Base-by-base conservation (phyloP, 1,139 yeast species). In the Saccharomyces hybrid region DNA sequence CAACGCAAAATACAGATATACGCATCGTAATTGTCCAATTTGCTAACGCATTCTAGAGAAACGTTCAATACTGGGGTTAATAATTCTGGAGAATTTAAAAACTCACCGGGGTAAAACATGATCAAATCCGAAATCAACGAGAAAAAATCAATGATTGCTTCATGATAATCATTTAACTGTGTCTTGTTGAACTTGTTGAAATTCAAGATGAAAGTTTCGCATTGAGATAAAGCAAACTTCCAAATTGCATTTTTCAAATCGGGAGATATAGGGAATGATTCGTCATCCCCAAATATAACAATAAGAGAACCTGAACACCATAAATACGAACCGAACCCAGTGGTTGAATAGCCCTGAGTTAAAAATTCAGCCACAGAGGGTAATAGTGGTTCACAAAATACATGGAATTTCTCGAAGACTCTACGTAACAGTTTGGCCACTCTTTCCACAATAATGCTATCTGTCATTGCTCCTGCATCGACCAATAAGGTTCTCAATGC, bases 221-320 rank as follows among this genome's bases (percentile, higher is more conserved):
- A 72, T 60, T 79, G 83, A 28, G 75, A 73, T 51, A 73, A 67
- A 9, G 79, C 74, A 64, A 79, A 81, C 52, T 73, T 70, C 83
- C 84, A 80, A 27, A 80, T 76, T 3, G 80, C 74, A 13, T 69
- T 70, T 54, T 73, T 73, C 25, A 71, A 58, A 28, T 68, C 64
- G 2, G 62, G 62, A 3, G 70, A 57, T 3, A 69, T 61, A 3
- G 70, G 70, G 42, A 60, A 62, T 6, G 68, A 64, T 55, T 75
- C 75, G 54, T 81, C 88, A 66, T 83, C 88, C 29, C 88, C 86
- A 70, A 80, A 90, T 59, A 88, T 95, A 57, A 89, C 81, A 53
- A 91, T 81, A 31, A 89, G 74, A 4, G 88, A 79, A 4, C 97
- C 97, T 2, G 96, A 85, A 14, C 88, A 95, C 95, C 96, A 91